Conservation (phyloP, 352 stramenopile species). For the Blastocystis sp. region DNA sequence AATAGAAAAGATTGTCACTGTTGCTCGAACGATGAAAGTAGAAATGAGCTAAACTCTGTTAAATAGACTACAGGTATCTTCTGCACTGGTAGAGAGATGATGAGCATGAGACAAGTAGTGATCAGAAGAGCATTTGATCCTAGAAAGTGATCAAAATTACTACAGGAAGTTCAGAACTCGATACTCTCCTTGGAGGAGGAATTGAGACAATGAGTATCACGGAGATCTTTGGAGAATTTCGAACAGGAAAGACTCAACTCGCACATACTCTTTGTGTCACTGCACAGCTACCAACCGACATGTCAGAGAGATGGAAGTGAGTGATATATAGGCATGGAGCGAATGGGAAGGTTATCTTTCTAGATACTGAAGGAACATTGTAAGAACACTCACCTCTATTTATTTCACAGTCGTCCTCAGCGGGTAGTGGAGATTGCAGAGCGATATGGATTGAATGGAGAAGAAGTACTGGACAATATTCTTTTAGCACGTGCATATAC, state of each 20-base stretch:
- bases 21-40: conserved; percentile 55
- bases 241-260: conserved; percentile 89
- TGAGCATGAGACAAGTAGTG: conserved; percentile 23
- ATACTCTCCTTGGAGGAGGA: conserved; percentile 80
- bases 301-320: not conserved
- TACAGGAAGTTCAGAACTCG: conserved; percentile 74
- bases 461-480: conserved; percentile 88
- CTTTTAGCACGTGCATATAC: conserved; percentile 83
- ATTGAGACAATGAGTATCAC: conserved; percentile 86
- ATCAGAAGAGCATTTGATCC: not conserved
- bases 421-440: conserved; percentile 81
- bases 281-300: conserved; percentile 75
- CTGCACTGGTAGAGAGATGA: conserved; percentile 41
- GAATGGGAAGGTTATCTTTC: conserved; percentile 69
- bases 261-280: conserved; percentile 82
- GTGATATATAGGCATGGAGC: conserved; percentile 12
- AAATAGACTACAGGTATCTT: conserved; percentile 56
- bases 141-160: conserved; percentile 64
- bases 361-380: conserved; percentile 89
- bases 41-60: conserved; percentile 63
- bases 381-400: not conserved
- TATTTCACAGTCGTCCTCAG: conserved; percentile 69
- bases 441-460: conserved; percentile 77
- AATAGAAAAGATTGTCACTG: conserved; percentile 76
- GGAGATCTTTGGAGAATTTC: conserved; percentile 83